These are phyloP conservation scores for Cynanchum wilfordii DNA, from an alignment of 257 asterid species.

Conservation along the genomic window DNA sequence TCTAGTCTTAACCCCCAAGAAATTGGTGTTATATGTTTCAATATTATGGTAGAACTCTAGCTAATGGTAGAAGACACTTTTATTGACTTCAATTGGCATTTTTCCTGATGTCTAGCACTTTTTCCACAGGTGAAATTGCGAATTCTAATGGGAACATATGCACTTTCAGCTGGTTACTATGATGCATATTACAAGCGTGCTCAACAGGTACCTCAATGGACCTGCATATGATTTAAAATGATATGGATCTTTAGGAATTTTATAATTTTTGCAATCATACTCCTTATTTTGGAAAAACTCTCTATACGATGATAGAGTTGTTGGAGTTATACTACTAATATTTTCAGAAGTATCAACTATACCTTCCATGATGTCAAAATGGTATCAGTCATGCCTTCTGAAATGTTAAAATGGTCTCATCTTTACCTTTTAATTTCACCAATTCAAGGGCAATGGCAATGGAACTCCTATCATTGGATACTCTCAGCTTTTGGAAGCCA, in stretches of 20 bases:
- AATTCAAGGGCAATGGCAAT: not conserved
- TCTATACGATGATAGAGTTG: not conserved
- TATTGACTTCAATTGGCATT: not conserved
- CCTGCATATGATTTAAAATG: not conserved
- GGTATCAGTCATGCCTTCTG: not conserved
- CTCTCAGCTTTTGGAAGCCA: not conserved
- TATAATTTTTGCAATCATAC: not conserved
- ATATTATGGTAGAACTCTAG: not conserved
- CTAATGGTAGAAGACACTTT: too few species aligned
- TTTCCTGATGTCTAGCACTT: not conserved
- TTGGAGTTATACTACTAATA: not conserved
- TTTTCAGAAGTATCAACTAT: not conserved
- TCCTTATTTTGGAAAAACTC: not conserved
- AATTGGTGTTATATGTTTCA: not conserved
- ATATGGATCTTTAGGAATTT: not conserved
- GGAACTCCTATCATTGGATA: not conserved
- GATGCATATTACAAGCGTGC: conserved; percentile 99
- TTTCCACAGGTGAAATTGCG: conserved; percentile 79
- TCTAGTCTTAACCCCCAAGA: not conserved
- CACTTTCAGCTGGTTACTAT: conserved; percentile 97
- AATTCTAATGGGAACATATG: conserved; percentile 96
- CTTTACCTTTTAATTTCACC: not conserved
- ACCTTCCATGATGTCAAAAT: not conserved
- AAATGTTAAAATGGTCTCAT: not conserved
- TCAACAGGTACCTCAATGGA: conserved; percentile 58